Evolutionary conservation across 192 early-diverging fungal genomes (phyloP), one percentile per base, ranked within the genome.

Genomic region (Rhizoclosmatium sp.): DNA sequence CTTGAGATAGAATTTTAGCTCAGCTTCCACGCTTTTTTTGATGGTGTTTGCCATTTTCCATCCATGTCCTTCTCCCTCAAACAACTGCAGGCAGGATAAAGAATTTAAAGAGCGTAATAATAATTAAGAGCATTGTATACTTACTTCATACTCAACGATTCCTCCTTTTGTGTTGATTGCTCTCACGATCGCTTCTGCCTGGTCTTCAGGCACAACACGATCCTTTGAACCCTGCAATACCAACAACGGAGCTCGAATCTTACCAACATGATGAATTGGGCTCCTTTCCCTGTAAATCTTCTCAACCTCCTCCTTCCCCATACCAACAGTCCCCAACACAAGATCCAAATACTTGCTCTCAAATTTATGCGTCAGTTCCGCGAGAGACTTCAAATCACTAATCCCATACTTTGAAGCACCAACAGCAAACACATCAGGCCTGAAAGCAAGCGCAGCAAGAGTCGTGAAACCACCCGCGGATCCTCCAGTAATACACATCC

Each of bases 311-410:
- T n/a, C 19, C 10, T 40, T 40, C 5, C 41, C 5, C 4, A 75
- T 56, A 12, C 47, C 9, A 0, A 90, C 86, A 72, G 91, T 92
- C 19, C 93, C 90, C 64, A 94, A 74, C 16, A 85, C 80, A 47
- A 59, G 9, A 45, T 74, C 71, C 69, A 83, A n/a, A 46, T 82
- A 83, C n/a, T 74, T 65, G 19, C 68, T 81, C 80, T 95, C 94
- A 76, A 95, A 94, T 79, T 94, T 95, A 85, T 94, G 94, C n/a
- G 93, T 94, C 65, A 93, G 87, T 80, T 90, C 85, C 21, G 86
- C 86, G 79, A 95, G 75, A 0, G 86, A 77, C 44, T 87, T 89
- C 45, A 95, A 83, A 66, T 93, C 92, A 0, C 90, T 92, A 45
- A 95, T 91, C 47, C 94, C 94, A 71, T 89, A 95, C 40, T 89